phyloP scores from a whole-genome alignment of 768 basidiomycete species.

The Lactifluus hygrophoroides region DNA sequence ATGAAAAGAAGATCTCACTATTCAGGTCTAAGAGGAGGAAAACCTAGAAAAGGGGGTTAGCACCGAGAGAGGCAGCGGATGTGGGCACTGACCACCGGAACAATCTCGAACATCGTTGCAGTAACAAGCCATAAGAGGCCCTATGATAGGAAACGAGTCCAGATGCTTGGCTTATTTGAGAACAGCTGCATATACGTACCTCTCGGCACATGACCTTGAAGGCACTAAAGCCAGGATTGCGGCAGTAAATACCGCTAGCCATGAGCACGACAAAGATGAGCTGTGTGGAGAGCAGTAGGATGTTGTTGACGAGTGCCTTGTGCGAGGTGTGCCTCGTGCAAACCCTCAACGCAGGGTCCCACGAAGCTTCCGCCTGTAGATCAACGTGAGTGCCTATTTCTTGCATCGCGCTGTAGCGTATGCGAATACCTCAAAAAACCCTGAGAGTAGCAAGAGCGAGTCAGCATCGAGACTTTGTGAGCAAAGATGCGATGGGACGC shows the following conservation, averaged over 20 bases:
- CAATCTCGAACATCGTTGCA: slow-evolving; percentile 1
- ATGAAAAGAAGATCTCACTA: background rate
- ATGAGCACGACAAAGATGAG: background rate
- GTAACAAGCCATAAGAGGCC: slow-evolving; percentile 11
- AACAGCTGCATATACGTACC: background rate
- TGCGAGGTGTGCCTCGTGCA: background rate
- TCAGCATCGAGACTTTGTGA: background rate
- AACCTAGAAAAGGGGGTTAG: background rate
- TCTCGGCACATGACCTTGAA: slow-evolving; percentile 16
- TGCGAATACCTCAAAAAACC: background rate
- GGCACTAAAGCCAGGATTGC: slow-evolving; percentile 1
- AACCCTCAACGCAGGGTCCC: background rate
- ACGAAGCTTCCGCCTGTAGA: background rate
- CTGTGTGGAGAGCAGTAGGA: background rate
- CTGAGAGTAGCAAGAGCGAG: background rate
- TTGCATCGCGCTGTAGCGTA: background rate
- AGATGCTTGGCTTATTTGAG: background rate
- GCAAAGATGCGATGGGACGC: background rate
- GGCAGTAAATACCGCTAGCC: slow-evolving; percentile 6
- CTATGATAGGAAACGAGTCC: background rate
- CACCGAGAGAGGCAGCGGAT: background rate
- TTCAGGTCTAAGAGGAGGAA: slow-evolving; percentile 15
- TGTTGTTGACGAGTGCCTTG: background rate
- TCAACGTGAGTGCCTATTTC: background rate
- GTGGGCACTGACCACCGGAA: slow-evolving; percentile 5